phyloP scores from a whole-genome alignment of 1,284 basidiomycete species.

The Moesziomyces globuligerus region DNA sequence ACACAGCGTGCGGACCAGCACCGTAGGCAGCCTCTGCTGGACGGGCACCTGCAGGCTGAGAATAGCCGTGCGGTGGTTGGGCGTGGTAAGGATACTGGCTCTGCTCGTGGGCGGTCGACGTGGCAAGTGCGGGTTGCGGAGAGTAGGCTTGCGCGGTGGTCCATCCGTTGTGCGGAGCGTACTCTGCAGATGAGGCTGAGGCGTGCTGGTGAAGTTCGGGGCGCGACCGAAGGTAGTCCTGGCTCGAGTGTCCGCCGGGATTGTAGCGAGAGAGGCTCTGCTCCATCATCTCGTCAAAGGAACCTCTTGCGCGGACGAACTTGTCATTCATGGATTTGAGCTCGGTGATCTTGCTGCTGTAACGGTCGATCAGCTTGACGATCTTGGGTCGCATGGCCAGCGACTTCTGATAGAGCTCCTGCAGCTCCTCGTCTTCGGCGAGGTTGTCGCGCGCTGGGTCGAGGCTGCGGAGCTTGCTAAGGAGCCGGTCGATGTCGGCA shows the following conservation, averaged over 20 bases:
- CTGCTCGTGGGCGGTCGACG: slow-evolving; percentile 65
- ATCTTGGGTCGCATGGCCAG: slow-evolving; percentile 92
- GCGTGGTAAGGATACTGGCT: slow-evolving; percentile 50
- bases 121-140: slow-evolving; percentile 11
- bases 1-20: slow-evolving; percentile 5
- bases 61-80: slow-evolving; percentile 21
- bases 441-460: slow-evolving; percentile 82
- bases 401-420: slow-evolving; percentile 90
- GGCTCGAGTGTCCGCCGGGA: slow-evolving; percentile 43
- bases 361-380: slow-evolving; percentile 95
- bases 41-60: slow-evolving; percentile 7
- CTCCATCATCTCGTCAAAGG: slow-evolving; percentile 91
- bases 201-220: slow-evolving; percentile 41
- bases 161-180: slow-evolving; percentile 33
- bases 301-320: slow-evolving; percentile 81
- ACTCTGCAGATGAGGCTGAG: slow-evolving; percentile 35
- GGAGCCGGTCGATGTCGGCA: slow-evolving; percentile 85
- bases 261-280: slow-evolving; percentile 80
- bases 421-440: slow-evolving; percentile 87
- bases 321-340: slow-evolving; percentile 88
- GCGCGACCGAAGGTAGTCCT: slow-evolving; percentile 37
- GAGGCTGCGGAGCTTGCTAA: slow-evolving; percentile 80
- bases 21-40: slow-evolving; percentile 12
- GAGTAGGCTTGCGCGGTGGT: slow-evolving; percentile 17
- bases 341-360: slow-evolving; percentile 72